Evolutionary conservation across 768 basidiomycete genomes (phyloP).

Genomic region (Suillus variegatus): DNA sequence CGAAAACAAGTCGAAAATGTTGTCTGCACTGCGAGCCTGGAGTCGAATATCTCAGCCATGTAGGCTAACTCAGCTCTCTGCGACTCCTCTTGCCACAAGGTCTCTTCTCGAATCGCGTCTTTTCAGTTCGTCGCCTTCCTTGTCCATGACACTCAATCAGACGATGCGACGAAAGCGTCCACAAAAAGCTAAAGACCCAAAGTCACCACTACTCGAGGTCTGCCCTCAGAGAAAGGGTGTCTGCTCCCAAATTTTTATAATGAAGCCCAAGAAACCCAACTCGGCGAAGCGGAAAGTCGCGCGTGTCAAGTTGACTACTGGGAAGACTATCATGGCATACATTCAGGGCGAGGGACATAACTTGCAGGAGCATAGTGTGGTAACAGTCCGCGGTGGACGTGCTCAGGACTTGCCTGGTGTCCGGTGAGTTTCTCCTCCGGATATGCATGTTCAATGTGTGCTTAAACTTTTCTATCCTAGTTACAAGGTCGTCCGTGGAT

Average conservation of each 20-base stretch:
- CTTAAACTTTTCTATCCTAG: slow-evolving; percentile 39
- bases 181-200: slow-evolving; percentile 42
- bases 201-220: slow-evolving; percentile 77
- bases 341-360: slow-evolving; percentile 98
- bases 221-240: slow-evolving; percentile 93
- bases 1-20: slow-evolving; percentile 18
- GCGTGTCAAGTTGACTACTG: slow-evolving; percentile 87
- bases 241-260: slow-evolving; percentile 76
- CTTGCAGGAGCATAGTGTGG: slow-evolving; percentile 96
- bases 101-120: slow-evolving; percentile 39
- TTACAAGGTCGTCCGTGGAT: slow-evolving; percentile 94
- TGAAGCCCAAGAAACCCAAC: slow-evolving; percentile 96
- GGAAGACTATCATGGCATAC: slow-evolving; percentile 89
- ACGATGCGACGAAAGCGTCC: slow-evolving; percentile 78
- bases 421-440: slow-evolving; percentile 53
- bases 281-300: slow-evolving; percentile 98
- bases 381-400: slow-evolving; percentile 91
- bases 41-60: slow-evolving; percentile 24
- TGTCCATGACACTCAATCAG: slow-evolving; percentile 80
- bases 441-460: background rate
- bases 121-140: slow-evolving; percentile 64
- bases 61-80: slow-evolving; percentile 4
- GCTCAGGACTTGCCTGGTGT: slow-evolving; percentile 98
- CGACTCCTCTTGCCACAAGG: background rate
- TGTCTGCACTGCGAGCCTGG: slow-evolving; percentile 24